phyloP scores from a whole-genome alignment of 1,284 basidiomycete genomes.

The Rhodotorula sp. region DNA sequence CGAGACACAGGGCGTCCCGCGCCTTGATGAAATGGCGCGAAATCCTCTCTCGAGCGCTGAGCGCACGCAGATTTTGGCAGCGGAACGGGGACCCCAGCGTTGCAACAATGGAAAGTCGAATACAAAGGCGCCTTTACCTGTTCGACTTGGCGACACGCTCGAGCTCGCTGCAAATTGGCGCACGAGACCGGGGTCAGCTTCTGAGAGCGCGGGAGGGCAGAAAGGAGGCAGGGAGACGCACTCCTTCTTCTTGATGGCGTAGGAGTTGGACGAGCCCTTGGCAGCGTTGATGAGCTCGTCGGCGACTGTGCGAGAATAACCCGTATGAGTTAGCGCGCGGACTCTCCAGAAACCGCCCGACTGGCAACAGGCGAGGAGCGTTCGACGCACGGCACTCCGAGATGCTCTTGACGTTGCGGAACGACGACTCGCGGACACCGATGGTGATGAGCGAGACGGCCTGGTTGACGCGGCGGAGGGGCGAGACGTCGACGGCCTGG shows the following conservation, averaged over 20 bases:
- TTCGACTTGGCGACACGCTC: slow-evolving; percentile 39
- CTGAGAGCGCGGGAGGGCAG: not conserved
- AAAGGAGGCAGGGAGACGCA: slow-evolving; percentile 56
- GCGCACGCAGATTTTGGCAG: too few species aligned
- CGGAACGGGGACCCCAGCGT: not conserved
- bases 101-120: not conserved
- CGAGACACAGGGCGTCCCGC: too few species aligned
- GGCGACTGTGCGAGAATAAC: slow-evolving; percentile 80
- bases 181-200: not conserved
- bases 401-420: slow-evolving; percentile 99
- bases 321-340: too few species aligned
- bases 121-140: slow-evolving; percentile 16
- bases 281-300: slow-evolving; percentile 99
- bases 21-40: too few species aligned
- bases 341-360: not conserved
- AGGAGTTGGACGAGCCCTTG: slow-evolving; percentile 99
- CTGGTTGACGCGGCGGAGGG: slow-evolving; percentile 97
- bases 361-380: not conserved
- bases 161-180: slow-evolving; percentile 15
- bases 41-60: too few species aligned
- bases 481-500: slow-evolving; percentile 99
- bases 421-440: slow-evolving; percentile 97
- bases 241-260: slow-evolving; percentile 88
- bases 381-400: slow-evolving; percentile 55
- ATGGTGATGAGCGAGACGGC: slow-evolving; percentile 91